A percentile compares a stretch with the other conserved stretches of the same genome.
phyloP scores from a whole-genome alignment of 805 yeast species.

The Hanseniaspora singularis region DNA sequence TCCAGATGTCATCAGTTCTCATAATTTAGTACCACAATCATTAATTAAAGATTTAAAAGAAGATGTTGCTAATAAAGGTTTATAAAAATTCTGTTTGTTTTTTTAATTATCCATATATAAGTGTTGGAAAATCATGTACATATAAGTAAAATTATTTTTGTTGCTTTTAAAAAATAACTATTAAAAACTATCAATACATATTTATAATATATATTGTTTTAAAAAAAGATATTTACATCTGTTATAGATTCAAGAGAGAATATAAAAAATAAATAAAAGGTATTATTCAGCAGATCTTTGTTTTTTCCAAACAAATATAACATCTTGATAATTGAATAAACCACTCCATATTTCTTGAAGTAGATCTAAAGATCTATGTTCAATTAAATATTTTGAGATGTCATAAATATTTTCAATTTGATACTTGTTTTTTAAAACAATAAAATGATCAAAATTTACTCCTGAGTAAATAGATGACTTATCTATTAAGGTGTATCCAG shows the following conservation, averaged over 20 bases:
- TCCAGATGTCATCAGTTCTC: background rate
- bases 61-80: background rate
- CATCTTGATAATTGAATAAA: conserved; percentile 22
- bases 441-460: conserved; percentile 26
- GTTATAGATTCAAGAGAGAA: too few relatives aligned
- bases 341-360: conserved; percentile 19
- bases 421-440: conserved; percentile 18
- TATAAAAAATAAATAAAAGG: too few relatives aligned
- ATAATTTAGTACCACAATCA: background rate
- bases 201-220: too few relatives aligned
- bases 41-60: background rate
- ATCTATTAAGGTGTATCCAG: conserved; percentile 36
- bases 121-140: background rate
- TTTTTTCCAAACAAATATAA: conserved; percentile 26
- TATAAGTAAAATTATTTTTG: background rate
- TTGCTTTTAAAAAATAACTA: background rate
- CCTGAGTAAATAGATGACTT: conserved; percentile 34
- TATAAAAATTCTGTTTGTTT: too few relatives aligned
- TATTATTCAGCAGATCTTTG: too few relatives aligned
- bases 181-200: too few relatives aligned
- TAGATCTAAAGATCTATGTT: conserved; percentile 17
- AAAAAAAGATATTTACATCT: too few relatives aligned
- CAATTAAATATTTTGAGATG: conserved; percentile 17
- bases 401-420: conserved; percentile 18
- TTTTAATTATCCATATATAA: background rate